A percentile compares a stretch with the other conserved stretches of the same genome.
These are phyloP conservation scores for Ganoderma multipileum DNA, from an alignment of 1,284 basidiomycete species.

Conservation along the genomic window DNA sequence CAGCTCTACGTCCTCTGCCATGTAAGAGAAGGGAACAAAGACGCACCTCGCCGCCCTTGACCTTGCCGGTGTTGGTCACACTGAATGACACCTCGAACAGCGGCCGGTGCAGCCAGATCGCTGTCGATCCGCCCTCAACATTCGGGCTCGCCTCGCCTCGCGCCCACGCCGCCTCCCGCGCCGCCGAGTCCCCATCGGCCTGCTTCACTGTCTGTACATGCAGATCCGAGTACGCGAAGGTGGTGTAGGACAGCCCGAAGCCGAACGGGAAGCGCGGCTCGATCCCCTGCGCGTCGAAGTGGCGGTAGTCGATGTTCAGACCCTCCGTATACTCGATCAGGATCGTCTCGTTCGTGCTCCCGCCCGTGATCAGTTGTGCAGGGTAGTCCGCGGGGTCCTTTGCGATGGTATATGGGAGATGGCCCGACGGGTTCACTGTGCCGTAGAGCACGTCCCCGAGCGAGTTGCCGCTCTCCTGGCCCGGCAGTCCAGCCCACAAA, in stretches of 20 bases:
- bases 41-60: constrained; percentile 59
- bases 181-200: constrained; percentile 42
- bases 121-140: constrained; percentile 58
- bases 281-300: constrained; percentile 73
- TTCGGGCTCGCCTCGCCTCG: constrained; percentile 54
- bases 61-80: constrained; percentile 62
- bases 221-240: constrained; percentile 72
- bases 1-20: neutral
- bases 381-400: constrained; percentile 72
- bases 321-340: constrained; percentile 73
- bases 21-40: neutral
- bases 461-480: constrained; percentile 81
- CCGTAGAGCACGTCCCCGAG: constrained; percentile 79
- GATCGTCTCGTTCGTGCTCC: constrained; percentile 44
- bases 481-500: constrained; percentile 73
- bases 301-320: constrained; percentile 78
- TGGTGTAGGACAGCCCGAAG: constrained; percentile 86
- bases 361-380: constrained; percentile 61
- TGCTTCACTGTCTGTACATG: constrained; percentile 47
- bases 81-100: constrained; percentile 64
- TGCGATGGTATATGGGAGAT: constrained; percentile 85
- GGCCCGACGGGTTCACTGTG: constrained; percentile 74
- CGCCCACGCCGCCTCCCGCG: constrained; percentile 59
- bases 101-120: constrained; percentile 71
- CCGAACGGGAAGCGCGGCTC: constrained; percentile 80